Percentiles rank a stretch among this genome's conserved stretches.
Conservation (phyloP, 352 stramenopile species). For the Pythium periplocum region DNA sequence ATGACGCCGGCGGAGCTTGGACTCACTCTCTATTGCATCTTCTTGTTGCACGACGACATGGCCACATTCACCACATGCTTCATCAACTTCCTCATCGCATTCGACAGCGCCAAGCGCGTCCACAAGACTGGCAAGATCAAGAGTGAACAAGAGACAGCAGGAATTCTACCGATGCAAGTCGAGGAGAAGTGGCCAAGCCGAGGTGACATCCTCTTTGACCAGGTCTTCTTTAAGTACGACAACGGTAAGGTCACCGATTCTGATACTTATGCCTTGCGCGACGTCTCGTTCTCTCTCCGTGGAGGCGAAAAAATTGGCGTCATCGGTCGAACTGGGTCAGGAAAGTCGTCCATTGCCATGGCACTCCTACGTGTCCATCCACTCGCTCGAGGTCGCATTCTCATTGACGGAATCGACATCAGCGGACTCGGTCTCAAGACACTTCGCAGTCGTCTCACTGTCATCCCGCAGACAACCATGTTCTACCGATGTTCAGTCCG, state of each 20-base stretch:
- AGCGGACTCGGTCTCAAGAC: constrained; percentile 8
- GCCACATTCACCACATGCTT: no score
- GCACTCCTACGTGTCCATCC: constrained; percentile 25
- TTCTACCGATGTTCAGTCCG: constrained; percentile 83
- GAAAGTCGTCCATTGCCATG: constrained; percentile 28
- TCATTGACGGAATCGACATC: constrained; percentile 81
- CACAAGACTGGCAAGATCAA: background rate
- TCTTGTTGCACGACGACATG: constrained; percentile 4
- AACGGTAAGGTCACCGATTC: background rate
- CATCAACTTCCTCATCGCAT: no score
- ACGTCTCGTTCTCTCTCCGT: constrained; percentile 16
- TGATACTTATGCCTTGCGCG: constrained; percentile 2
- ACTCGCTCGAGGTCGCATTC: constrained; percentile 37
- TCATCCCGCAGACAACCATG: constrained; percentile 82
- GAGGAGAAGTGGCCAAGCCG: constrained; percentile 2
- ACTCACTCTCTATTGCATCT: background rate
- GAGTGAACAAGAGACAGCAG: background rate
- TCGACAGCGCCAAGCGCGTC: no score
- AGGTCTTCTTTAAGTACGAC: constrained; percentile 1
- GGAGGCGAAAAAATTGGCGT: constrained; percentile 21
- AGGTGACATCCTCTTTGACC: constrained; percentile 3
- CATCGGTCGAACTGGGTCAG: constrained; percentile 23
- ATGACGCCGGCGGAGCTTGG: background rate
- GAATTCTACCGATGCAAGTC: background rate
- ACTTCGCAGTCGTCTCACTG: constrained; percentile 17